phyloP scores from a whole-genome alignment of 305 asterid genomes.

The Fraxinus sp. region DNA sequence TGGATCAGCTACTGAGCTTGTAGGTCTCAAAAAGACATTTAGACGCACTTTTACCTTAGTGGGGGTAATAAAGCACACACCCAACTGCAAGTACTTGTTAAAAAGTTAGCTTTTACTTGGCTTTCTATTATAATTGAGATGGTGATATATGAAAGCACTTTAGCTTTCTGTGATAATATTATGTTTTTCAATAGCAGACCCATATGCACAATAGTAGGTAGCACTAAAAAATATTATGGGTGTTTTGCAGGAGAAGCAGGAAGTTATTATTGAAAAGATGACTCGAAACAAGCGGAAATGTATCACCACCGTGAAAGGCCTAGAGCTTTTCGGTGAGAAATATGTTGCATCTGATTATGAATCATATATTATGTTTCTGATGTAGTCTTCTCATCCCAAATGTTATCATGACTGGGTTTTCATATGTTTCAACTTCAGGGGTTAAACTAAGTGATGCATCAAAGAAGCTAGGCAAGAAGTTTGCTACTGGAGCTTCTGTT shows the following conservation, averaged over 20 bases:
- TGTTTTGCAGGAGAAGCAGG: constrained; percentile 76
- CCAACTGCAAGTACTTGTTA: neutral
- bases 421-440: constrained; percentile 41
- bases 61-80: neutral
- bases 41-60: neutral
- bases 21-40: neutral
- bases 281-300: constrained; percentile 92
- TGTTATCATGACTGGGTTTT: constrained; percentile 10
- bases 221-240: constrained; percentile 13
- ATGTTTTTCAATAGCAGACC: neutral
- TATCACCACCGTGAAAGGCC: constrained; percentile 40
- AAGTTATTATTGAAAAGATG: constrained; percentile 87
- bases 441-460: constrained; percentile 94
- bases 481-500: constrained; percentile 98
- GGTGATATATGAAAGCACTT: neutral
- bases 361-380: too few relatives aligned
- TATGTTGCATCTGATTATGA: constrained; percentile 6
- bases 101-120: neutral
- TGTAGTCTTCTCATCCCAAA: too few relatives aligned
- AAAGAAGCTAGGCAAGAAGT: constrained; percentile 94
- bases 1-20: neutral
- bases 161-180: neutral
- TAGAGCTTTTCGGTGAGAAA: too few relatives aligned
- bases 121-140: neutral
- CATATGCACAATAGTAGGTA: neutral